Base-by-base conservation (phyloP, 1,284 basidiomycete genomes). In the Boletus sp. region DNA sequence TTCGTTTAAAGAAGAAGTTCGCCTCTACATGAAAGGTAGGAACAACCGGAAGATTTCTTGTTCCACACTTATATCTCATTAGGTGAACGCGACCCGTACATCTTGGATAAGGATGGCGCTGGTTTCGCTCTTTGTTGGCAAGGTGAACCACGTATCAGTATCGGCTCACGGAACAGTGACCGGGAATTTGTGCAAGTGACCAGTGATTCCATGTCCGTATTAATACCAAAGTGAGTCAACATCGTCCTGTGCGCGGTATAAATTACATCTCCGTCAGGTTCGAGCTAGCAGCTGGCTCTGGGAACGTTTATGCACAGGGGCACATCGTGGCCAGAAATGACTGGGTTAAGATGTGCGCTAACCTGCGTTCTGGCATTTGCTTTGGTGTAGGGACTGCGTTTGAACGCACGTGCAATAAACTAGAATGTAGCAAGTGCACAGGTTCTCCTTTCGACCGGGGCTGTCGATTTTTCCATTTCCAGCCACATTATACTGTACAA, bases 71-170 rank as follows among this genome's bases (percentile, higher is more conserved):
- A 71, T 52, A 55, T 35, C 55, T 60, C 64, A 48, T 54, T 59
- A 95, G 95, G 95, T 56, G 88, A 88, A 31, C 88, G 91, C 11
- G 89, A 96, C 77, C 96, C 97, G 0, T 91, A 95, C 73, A 78
- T 83, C 38, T 79, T 95, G 37, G 76, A 81, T 33, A 90, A 87
- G n/a, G 77, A 81, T 53, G 97, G 94, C 10, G 90, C 95, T 30
- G 97, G 97, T 2, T 97, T 97, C 74, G 92, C 90, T 9, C 82
- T 97, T 37, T 89, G 89, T 44, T 98, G 93, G 93, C 83, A 86
- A 68, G 91, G 92, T 46, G 83, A 86, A 67, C 88, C 94, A 14
- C 84, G 85, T 56, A 77, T 97, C 56, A 80, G 85, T 7, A 83
- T 98, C 59, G 91, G 88, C 8, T 84, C 89, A 64, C 81, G 82